These are phyloP conservation scores for Firmiana major DNA, from an alignment of 345 rosid species.

Conservation along the genomic window DNA sequence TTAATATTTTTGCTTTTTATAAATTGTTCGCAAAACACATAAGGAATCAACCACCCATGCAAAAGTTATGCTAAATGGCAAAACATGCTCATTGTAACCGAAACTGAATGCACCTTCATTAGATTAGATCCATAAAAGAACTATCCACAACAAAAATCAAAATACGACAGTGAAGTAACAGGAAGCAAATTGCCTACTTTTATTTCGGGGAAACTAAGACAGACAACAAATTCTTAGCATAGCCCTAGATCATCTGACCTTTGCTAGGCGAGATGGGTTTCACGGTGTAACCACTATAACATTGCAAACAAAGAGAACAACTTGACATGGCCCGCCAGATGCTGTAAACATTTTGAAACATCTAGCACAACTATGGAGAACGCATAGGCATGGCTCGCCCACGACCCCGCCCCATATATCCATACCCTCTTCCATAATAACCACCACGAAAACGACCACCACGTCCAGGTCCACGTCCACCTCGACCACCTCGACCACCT, in stretches of 20 bases:
- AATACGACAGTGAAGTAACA: background rate
- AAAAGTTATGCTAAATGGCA: background rate
- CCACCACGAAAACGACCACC: conserved; percentile 44
- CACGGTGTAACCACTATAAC: background rate
- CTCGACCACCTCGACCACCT: conserved; percentile 52
- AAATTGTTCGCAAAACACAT: background rate
- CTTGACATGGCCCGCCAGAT: conserved; percentile 20
- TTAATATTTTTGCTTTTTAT: background rate
- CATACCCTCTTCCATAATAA: conserved; percentile 42
- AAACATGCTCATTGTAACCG: background rate
- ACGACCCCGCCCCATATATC: conserved; percentile 36
- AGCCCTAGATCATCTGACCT: conserved; percentile 9
- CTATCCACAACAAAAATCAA: background rate
- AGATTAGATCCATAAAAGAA: background rate
- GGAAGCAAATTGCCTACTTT: background rate
- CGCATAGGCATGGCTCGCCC: conserved; percentile 28
- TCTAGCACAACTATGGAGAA: conserved; percentile 16
- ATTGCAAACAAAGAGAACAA: conserved; percentile 15
- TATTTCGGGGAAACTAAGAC: background rate
- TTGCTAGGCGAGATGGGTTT: background rate
- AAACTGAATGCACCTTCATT: background rate
- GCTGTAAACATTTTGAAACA: background rate
- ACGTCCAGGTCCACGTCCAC: conserved; percentile 37
- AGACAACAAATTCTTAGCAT: background rate
- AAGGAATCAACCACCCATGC: background rate